Conservation (phyloP, 768 basidiomycete species). For the Mycena pura region DNA sequence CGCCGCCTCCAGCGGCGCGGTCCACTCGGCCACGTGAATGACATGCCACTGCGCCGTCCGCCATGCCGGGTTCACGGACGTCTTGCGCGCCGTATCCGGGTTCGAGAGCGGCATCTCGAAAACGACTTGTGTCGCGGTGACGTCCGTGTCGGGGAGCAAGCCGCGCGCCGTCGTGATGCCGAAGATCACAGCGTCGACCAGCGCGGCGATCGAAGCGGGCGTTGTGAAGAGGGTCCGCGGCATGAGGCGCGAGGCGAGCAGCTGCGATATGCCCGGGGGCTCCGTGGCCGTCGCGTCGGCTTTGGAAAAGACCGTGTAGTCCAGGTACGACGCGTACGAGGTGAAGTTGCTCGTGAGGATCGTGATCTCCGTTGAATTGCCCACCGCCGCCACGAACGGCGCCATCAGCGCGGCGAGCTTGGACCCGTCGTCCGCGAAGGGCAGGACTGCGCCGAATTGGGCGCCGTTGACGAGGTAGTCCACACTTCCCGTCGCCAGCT, state of each 20-base stretch:
- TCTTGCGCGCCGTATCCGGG: slow-evolving; percentile 12
- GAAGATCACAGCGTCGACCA: slow-evolving; percentile 12
- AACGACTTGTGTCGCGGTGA: slow-evolving; percentile 14
- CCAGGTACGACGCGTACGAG: slow-evolving; percentile 12
- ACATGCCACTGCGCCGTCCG: slow-evolving; percentile 12
- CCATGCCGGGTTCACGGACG: slow-evolving; percentile 13
- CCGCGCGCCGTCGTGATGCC: slow-evolving; percentile 13
- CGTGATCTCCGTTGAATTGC: slow-evolving; percentile 15
- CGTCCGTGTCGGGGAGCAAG: slow-evolving; percentile 11
- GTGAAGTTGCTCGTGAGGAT: slow-evolving; percentile 14
- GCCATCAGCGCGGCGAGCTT: slow-evolving; percentile 10
- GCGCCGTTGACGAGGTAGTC: slow-evolving; percentile 13
- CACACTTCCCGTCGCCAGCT: slow-evolving; percentile 11
- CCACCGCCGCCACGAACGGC: slow-evolving; percentile 12
- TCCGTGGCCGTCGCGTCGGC: slow-evolving; percentile 13
- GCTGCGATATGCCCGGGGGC: slow-evolving; percentile 15
- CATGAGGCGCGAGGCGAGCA: slow-evolving; percentile 18
- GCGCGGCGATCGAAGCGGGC: slow-evolving; percentile 9
- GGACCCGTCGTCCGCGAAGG: slow-evolving; percentile 15
- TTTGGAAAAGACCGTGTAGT: slow-evolving; percentile 17
- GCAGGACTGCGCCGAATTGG: slow-evolving; percentile 4
- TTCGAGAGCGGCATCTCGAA: slow-evolving; percentile 17
- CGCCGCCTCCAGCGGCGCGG: slow-evolving; percentile 16
- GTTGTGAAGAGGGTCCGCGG: slow-evolving; percentile 10
- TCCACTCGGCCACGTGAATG: slow-evolving; percentile 16